Conservation (phyloP, 1,284 basidiomycete species). For the Ganoderma meredithae region DNA sequence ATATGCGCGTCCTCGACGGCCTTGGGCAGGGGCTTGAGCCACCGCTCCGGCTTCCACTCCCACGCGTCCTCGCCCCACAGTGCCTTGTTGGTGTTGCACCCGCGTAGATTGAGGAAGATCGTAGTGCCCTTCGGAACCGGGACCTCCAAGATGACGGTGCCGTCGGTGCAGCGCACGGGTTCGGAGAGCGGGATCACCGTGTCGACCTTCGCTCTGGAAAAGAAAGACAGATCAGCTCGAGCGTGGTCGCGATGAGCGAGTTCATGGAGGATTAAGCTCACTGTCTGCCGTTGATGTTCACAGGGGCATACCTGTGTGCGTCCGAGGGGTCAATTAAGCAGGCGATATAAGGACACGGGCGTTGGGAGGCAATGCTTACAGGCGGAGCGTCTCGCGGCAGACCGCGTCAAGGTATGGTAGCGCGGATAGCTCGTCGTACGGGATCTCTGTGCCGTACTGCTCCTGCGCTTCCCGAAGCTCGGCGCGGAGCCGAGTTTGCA, state of each 20-base stretch:
- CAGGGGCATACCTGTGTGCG: background rate
- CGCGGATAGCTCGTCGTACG: constrained; percentile 40
- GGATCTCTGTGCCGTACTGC: constrained; percentile 26
- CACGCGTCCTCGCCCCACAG: constrained; percentile 50
- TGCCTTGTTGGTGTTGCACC: constrained; percentile 51
- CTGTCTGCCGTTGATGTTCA: constrained; percentile 1
- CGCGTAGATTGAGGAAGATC: constrained; percentile 53
- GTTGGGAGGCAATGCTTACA: constrained; percentile 17
- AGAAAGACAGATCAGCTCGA: background rate
- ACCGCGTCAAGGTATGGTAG: constrained; percentile 44
- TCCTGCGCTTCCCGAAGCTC: constrained; percentile 34
- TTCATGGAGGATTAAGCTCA: background rate
- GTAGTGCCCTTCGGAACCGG: constrained; percentile 53
- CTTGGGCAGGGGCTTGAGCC: too few species aligned
- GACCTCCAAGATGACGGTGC: constrained; percentile 45
- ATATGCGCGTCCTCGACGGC: constrained; percentile 19
- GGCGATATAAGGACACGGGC: background rate
- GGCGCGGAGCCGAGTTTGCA: constrained; percentile 28
- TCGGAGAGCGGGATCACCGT: constrained; percentile 29
- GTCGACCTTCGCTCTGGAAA: constrained; percentile 20
- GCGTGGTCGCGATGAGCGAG: constrained; percentile 17
- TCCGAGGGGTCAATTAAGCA: background rate
- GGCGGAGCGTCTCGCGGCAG: constrained; percentile 40
- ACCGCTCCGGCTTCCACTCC: too few species aligned
- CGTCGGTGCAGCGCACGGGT: constrained; percentile 28